Percentiles rank a stretch among this genome's conserved stretches.
Conservation (phyloP, 2,329 filamentous ascomycete genomes). For the Pleomassaria siparia region DNA sequence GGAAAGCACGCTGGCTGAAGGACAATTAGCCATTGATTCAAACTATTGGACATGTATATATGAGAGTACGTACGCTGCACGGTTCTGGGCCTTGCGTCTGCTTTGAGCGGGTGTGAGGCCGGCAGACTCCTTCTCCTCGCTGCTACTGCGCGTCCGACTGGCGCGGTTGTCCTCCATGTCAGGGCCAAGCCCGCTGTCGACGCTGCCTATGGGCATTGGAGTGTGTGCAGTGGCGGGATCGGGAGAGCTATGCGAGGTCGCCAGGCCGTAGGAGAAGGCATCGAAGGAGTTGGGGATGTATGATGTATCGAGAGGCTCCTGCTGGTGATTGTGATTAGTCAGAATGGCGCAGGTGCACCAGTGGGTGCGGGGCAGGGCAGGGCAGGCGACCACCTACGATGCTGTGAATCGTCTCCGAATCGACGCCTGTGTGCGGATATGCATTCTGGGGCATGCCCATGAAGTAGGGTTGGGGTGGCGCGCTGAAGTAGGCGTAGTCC, state of each 20-base stretch:
- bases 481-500: conserved; percentile 59
- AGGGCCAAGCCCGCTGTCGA: conserved; percentile 47
- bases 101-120: conserved; percentile 53
- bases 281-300: conserved; percentile 29
- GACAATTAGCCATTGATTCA: conserved; percentile 8
- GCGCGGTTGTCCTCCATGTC: conserved; percentile 41
- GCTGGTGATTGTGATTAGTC: conserved; percentile 23
- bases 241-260: conserved; percentile 36
- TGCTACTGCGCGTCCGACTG: conserved; percentile 45
- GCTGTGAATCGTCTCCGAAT: conserved; percentile 41
- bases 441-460: conserved; percentile 48
- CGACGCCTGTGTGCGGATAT: conserved; percentile 34
- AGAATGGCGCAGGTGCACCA: no score
- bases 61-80: conserved; percentile 65
- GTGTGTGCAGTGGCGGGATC: conserved; percentile 29
- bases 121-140: conserved; percentile 48
- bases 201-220: conserved; percentile 41
- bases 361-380: conserved; percentile 2
- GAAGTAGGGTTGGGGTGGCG: conserved; percentile 51
- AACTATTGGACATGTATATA: background rate
- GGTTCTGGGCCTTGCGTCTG: conserved; percentile 68
- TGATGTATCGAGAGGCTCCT: conserved; percentile 49
- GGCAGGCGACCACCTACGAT: conserved; percentile 24
- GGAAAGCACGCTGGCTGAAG: conserved; percentile 85
- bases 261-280: conserved; percentile 32